Conservation (phyloP, 768 basidiomycete genomes). For the Phanerochaete sordida region DNA sequence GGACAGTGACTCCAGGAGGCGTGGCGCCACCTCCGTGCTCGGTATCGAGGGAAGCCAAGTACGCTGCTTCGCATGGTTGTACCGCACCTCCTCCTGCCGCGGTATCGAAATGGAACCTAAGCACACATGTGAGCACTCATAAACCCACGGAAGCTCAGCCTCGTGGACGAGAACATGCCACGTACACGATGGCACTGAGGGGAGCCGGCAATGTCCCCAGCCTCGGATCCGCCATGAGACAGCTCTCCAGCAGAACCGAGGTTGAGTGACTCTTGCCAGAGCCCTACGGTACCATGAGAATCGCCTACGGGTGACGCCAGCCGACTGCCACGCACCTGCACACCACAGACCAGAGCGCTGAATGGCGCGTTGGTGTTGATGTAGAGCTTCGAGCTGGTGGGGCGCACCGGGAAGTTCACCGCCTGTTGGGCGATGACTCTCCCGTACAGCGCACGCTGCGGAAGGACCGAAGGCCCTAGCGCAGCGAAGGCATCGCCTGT, state of each 20-base stretch:
- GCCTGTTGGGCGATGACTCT: constrained; percentile 3
- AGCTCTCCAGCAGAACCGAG: constrained; percentile 60
- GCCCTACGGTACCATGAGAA: constrained; percentile 26
- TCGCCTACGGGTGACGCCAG: not conserved
- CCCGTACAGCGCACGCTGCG: constrained; percentile 10
- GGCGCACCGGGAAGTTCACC: not conserved
- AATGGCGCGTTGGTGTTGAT: constrained; percentile 51
- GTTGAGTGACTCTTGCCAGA: constrained; percentile 71
- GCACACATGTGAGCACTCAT: not conserved
- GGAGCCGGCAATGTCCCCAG: constrained; percentile 51
- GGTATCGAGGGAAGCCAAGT: constrained; percentile 40
- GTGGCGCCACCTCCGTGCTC: constrained; percentile 23
- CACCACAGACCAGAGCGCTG: constrained; percentile 67
- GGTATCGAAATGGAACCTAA: constrained; percentile 17
- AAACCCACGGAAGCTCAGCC: too few relatives aligned
- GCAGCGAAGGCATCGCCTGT: constrained; percentile 2
- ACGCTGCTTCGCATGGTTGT: constrained; percentile 53
- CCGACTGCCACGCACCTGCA: constrained; percentile 34
- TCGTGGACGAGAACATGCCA: not conserved
- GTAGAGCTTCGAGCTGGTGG: not conserved
- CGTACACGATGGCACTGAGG: constrained; percentile 49
- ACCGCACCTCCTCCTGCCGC: constrained; percentile 18
- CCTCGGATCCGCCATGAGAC: constrained; percentile 50
- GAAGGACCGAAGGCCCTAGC: not conserved
- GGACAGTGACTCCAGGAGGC: constrained; percentile 48